These are phyloP conservation scores for Taphrina populina DNA, from an alignment of 1,139 yeast genomes.

Conservation along the genomic window DNA sequence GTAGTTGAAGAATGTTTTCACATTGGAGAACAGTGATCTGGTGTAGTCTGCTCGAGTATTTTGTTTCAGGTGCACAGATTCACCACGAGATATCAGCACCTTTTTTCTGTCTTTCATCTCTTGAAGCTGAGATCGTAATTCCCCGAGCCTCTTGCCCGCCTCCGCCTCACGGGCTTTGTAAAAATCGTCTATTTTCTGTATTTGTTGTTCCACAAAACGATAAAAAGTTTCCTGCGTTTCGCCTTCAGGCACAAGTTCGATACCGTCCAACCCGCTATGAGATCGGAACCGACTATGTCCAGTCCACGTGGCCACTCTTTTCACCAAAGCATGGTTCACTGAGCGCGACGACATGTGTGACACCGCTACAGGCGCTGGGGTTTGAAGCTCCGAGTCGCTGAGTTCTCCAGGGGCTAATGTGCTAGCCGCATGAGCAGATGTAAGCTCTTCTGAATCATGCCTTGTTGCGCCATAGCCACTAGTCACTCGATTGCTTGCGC, in stretches of 20 bases:
- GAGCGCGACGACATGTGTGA: no score
- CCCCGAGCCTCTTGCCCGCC: slow-evolving; percentile 58
- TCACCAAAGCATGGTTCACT: neutral
- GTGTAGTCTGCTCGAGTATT: slow-evolving; percentile 3
- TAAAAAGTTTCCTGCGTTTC: slow-evolving; percentile 50
- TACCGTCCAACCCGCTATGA: neutral
- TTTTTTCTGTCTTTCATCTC: slow-evolving; percentile 59
- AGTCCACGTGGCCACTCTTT: neutral
- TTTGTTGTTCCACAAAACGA: slow-evolving; percentile 62
- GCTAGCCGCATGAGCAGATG: neutral
- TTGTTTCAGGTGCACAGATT: no score
- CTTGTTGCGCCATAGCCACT: slow-evolving; percentile 1
- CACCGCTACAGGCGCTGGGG: no score
- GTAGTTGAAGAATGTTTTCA: slow-evolving; percentile 8
- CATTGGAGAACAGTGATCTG: slow-evolving; percentile 7
- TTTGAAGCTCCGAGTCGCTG: neutral
- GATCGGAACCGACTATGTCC: neutral
- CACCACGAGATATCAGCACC: slow-evolving; percentile 29
- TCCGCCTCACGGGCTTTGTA: slow-evolving; percentile 62
- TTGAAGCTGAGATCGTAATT: slow-evolving; percentile 67
- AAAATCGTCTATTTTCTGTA: slow-evolving; percentile 60
- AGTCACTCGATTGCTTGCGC: neutral
- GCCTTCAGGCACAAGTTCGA: slow-evolving; percentile 2
- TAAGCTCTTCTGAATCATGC: neutral
- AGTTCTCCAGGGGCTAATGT: neutral